phyloP scores from a whole-genome alignment of 2,329 filamentous ascomycete genomes.

The Sordariomycetes sp. region DNA sequence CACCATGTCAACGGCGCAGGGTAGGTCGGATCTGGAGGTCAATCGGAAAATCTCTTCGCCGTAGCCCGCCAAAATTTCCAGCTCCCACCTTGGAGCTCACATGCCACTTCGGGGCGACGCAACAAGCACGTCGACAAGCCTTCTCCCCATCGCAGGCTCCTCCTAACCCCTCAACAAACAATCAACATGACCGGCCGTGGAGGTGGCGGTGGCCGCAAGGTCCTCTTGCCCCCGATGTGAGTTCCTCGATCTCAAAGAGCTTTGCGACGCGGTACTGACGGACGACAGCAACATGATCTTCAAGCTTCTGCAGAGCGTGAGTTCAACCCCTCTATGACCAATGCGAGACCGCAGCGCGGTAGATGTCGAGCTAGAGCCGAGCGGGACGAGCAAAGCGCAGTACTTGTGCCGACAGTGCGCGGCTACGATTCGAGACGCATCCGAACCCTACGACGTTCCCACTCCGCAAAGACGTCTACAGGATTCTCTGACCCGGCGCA shows the following conservation, averaged over 20 bases:
- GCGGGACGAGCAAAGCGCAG: background rate
- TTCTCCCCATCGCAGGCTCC: background rate
- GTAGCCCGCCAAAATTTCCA: conserved; percentile 5
- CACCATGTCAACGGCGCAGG: background rate
- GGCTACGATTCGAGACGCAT: background rate
- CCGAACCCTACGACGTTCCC: background rate
- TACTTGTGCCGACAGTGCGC: background rate
- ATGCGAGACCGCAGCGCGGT: background rate
- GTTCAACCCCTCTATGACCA: conserved; percentile 9
- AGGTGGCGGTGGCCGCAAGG: conserved; percentile 45
- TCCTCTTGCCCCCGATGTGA: conserved; percentile 49
- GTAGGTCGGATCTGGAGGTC: background rate
- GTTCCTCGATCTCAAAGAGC: conserved; percentile 6
- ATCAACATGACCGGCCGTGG: conserved; percentile 47
- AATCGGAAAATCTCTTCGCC: conserved; percentile 1
- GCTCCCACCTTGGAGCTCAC: background rate
- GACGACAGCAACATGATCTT: conserved; percentile 35
- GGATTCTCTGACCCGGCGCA: background rate
- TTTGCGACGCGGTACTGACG: conserved; percentile 15
- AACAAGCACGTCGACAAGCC: background rate
- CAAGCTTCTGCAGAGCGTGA: conserved; percentile 67
- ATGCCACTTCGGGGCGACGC: background rate
- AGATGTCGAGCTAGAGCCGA: background rate
- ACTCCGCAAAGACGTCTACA: background rate
- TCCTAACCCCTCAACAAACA: conserved; percentile 8